These are phyloP conservation scores for Ramaria rubella DNA, from an alignment of 768 basidiomycete genomes.

Conservation along the genomic window DNA sequence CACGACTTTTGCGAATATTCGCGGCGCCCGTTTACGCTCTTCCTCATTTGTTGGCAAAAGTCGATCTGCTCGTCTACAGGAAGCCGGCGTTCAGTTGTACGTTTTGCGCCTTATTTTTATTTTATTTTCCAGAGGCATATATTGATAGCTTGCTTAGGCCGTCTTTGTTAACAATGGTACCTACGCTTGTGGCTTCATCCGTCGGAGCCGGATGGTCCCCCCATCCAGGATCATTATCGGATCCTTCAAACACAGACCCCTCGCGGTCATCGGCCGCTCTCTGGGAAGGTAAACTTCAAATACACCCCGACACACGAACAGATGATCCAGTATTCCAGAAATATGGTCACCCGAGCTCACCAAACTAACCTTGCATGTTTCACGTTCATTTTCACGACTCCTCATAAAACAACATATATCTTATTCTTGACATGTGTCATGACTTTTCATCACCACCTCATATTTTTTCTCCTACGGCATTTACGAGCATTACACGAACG, in stretches of 20 bases:
- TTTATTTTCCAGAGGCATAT: background rate
- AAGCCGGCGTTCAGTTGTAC: constrained; percentile 30
- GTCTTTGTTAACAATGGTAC: constrained; percentile 70
- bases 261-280: constrained; percentile 76
- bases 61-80: constrained; percentile 47
- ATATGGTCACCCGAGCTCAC: constrained; percentile 23
- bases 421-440: background rate
- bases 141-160: constrained; percentile 36
- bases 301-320: constrained; percentile 77
- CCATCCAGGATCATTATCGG: constrained; percentile 51
- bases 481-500: background rate
- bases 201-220: constrained; percentile 62
- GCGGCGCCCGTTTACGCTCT: constrained; percentile 82
- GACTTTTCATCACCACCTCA: background rate
- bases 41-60: constrained; percentile 83
- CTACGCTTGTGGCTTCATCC: constrained; percentile 64
- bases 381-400: background rate
- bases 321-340: constrained; percentile 48
- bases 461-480: background rate
- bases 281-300: constrained; percentile 78
- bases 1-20: constrained; percentile 69
- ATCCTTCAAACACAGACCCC: constrained; percentile 71
- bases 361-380: background rate
- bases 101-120: constrained; percentile 23
- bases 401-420: background rate